Percentiles rank a stretch among this genome's conserved stretches.
phyloP scores from a whole-genome alignment of 768 basidiomycete species.

The Tulasnella sp. region DNA sequence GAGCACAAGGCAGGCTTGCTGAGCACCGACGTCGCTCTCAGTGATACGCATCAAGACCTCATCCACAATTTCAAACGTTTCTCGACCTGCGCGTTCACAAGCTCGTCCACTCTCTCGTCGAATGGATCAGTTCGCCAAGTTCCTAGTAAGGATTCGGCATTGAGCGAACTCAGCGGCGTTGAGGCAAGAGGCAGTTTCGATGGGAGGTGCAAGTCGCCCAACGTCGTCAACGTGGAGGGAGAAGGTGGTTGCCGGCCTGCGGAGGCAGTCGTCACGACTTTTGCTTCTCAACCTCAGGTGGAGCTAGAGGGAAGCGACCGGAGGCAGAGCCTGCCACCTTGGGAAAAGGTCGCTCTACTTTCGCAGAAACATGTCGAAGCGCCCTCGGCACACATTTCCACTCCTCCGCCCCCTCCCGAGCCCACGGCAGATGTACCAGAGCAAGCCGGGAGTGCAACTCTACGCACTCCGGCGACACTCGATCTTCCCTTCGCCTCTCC shows the following conservation, averaged over 20 bases:
- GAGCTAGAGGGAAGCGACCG: background rate
- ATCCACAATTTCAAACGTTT: background rate
- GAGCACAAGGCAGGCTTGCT: background rate
- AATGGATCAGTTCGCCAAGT: background rate
- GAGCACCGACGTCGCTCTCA: background rate
- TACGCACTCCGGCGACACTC: background rate
- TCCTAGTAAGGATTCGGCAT: background rate
- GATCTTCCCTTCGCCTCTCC: background rate
- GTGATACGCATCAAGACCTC: background rate
- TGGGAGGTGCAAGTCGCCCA: background rate
- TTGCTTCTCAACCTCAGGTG: background rate
- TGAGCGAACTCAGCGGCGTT: background rate
- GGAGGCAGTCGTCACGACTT: background rate
- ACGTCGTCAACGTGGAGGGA: background rate
- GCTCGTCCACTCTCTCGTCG: background rate
- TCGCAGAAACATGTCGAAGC: background rate
- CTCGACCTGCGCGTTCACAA: background rate
- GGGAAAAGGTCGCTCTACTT: conserved; percentile 7
- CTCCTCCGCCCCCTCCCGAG: background rate
- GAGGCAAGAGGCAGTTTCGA: background rate
- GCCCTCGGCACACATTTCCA: background rate
- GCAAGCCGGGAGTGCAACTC: background rate
- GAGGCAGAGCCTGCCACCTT: background rate
- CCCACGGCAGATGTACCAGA: background rate
- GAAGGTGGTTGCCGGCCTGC: background rate